Evolutionary conservation across 441 rosid genomes (phyloP).

Genomic region (Breynia disticha): DNA sequence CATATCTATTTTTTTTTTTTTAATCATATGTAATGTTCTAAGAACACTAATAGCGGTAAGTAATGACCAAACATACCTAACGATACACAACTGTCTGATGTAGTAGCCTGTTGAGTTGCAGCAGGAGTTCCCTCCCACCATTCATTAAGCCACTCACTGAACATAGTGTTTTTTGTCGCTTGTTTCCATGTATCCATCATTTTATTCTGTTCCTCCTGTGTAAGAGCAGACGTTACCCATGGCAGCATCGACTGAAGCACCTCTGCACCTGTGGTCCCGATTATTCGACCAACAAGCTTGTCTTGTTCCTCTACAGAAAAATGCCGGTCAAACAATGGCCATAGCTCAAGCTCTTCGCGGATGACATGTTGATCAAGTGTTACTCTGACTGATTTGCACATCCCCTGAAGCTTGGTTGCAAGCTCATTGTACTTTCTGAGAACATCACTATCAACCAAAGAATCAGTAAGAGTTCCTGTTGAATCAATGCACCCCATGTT

Average conservation of each 20-base stretch:
- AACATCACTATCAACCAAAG: constrained; percentile 16
- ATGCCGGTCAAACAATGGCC: constrained; percentile 71
- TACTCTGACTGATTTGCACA: constrained; percentile 72
- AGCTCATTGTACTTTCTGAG: constrained; percentile 36
- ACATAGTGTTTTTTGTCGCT: constrained; percentile 78
- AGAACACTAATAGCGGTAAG: background rate
- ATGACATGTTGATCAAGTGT: constrained; percentile 62
- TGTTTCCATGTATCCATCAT: constrained; percentile 87
- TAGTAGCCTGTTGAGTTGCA: constrained; percentile 20
- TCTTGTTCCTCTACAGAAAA: constrained; percentile 76
- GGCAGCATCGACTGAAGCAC: constrained; percentile 81
- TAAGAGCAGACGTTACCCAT: constrained; percentile 76
- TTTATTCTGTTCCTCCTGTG: constrained; percentile 60
- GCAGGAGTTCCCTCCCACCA: constrained; percentile 60
- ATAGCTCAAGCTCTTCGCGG: constrained; percentile 68
- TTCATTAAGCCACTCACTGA: constrained; percentile 75
- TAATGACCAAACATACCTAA: constrained; percentile 23
- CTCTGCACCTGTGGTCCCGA: constrained; percentile 79
- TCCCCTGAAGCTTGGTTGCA: constrained; percentile 67
- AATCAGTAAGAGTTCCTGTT: constrained; percentile 13
- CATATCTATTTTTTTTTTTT: too few relatives aligned
- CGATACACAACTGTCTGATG: constrained; percentile 43
- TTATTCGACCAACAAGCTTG: constrained; percentile 63
- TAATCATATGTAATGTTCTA: background rate
- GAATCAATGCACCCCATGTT: constrained; percentile 13